Conservation (phyloP, 768 basidiomycete genomes). For the Boletus rubropictus region DNA sequence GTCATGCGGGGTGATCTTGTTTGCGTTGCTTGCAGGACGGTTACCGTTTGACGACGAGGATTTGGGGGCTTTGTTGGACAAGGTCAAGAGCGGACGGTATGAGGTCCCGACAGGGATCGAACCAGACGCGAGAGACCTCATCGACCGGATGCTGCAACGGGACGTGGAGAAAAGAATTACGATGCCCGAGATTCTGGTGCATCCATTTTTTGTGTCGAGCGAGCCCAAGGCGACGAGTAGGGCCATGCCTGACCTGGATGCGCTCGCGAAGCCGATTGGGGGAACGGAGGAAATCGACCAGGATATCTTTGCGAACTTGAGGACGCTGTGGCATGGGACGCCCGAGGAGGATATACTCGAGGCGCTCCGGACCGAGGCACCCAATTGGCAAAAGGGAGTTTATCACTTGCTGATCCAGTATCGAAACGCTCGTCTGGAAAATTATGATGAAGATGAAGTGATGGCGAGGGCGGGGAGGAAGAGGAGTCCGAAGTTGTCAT, state of each 20-base stretch:
- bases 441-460: slow-evolving; percentile 61
- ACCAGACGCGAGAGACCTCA: slow-evolving; percentile 66
- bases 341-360: slow-evolving; percentile 68
- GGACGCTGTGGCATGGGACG: slow-evolving; percentile 85
- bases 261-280: slow-evolving; percentile 64
- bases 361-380: slow-evolving; percentile 57
- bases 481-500: slow-evolving; percentile 33
- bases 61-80: slow-evolving; percentile 66
- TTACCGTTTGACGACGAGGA: slow-evolving; percentile 95
- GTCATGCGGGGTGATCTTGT: slow-evolving; percentile 94
- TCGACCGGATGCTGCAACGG: slow-evolving; percentile 73
- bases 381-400: slow-evolving; percentile 94
- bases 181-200: slow-evolving; percentile 71
- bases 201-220: slow-evolving; percentile 70
- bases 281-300: slow-evolving; percentile 66
- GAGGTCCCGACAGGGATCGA: slow-evolving; percentile 71
- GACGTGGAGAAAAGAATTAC: slow-evolving; percentile 74
- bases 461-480: slow-evolving; percentile 30
- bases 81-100: slow-evolving; percentile 69
- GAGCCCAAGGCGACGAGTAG: slow-evolving; percentile 39
- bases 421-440: slow-evolving; percentile 65
- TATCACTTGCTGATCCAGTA: slow-evolving; percentile 88
- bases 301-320: slow-evolving; percentile 85
- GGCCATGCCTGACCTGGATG: slow-evolving; percentile 55
- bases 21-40: slow-evolving; percentile 77